Evolutionary conservation across 106 monocot species (phyloP).

Genomic region (Apostasia shenzhenica): DNA sequence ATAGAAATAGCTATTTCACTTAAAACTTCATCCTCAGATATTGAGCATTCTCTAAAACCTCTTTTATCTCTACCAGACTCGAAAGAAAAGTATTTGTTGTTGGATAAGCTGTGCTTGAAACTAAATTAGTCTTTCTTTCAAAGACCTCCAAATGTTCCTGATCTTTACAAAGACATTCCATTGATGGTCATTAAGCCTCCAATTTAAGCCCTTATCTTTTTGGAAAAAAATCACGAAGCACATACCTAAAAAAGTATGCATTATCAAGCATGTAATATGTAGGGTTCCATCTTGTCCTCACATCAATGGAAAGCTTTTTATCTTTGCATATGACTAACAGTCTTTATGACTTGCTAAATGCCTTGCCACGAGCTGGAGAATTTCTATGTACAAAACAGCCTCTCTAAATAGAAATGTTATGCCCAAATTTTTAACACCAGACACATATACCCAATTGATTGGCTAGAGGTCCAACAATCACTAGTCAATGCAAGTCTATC

Average conservation of each 20-base stretch:
- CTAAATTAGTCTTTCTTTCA: background rate
- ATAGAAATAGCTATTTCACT: background rate
- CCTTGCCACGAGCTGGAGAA: background rate
- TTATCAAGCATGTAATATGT: background rate
- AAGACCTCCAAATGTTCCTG: background rate
- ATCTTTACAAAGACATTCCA: background rate
- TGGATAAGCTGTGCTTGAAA: background rate
- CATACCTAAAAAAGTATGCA: background rate
- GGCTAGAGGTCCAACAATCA: slow-evolving; percentile 11
- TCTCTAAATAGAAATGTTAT: background rate
- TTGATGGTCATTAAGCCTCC: background rate
- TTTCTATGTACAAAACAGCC: background rate
- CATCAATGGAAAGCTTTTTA: background rate
- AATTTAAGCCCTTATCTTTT: background rate
- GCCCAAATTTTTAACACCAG: background rate
- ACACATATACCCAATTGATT: slow-evolving; percentile 5
- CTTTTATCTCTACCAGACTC: background rate
- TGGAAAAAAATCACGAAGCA: no score
- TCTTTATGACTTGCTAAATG: background rate
- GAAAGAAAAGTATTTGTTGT: background rate
- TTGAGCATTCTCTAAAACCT: background rate
- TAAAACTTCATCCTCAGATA: background rate
- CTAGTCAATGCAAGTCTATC: no score
- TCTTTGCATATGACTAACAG: background rate
- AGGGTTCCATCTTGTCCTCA: background rate